These are phyloP conservation scores for Metarhizium rileyi DNA, from an alignment of 2,329 filamentous ascomycete genomes.

Conservation along the genomic window DNA sequence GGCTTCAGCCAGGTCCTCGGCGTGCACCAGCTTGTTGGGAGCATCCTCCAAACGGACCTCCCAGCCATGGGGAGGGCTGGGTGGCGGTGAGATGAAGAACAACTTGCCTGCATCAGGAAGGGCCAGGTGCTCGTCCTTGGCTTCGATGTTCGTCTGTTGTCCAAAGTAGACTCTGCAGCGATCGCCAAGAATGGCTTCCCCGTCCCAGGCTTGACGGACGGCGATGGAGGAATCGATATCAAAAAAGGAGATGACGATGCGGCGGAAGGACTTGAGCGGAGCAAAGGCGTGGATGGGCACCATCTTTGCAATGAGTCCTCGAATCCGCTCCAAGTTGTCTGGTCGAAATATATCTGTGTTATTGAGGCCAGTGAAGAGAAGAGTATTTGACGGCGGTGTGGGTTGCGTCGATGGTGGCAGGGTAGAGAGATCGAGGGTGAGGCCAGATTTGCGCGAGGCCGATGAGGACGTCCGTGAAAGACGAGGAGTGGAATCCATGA, in stretches of 20 bases:
- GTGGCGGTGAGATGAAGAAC: slow-evolving; percentile 64
- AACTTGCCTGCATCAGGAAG: slow-evolving; percentile 61
- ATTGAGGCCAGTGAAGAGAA: slow-evolving; percentile 73
- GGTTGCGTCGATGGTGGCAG: slow-evolving; percentile 61
- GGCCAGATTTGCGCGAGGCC: slow-evolving; percentile 35
- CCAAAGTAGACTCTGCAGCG: slow-evolving; percentile 61
- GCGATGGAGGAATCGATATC: slow-evolving; percentile 58
- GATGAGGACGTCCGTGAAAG: slow-evolving; percentile 35
- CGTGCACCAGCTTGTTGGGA: slow-evolving; percentile 60
- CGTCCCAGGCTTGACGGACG: slow-evolving; percentile 65
- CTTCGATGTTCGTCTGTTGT: slow-evolving; percentile 47
- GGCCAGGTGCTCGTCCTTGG: slow-evolving; percentile 48
- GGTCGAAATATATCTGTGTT: slow-evolving; percentile 64
- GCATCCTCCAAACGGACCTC: slow-evolving; percentile 58
- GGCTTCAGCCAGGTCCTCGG: slow-evolving; percentile 58
- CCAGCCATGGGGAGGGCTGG: slow-evolving; percentile 59
- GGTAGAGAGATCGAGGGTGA: slow-evolving; percentile 65
- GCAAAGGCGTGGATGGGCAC: slow-evolving; percentile 69
- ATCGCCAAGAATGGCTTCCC: slow-evolving; percentile 62
- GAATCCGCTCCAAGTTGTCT: slow-evolving; percentile 64
- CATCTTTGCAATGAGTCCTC: slow-evolving; percentile 58
- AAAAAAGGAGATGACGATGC: slow-evolving; percentile 73
- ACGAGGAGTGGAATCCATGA: slow-evolving; percentile 27
- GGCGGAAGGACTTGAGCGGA: slow-evolving; percentile 72
- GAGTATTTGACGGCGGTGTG: slow-evolving; percentile 71